These are phyloP conservation scores for Tylopilus plumbeoviolaceoides DNA, from an alignment of 768 basidiomycete genomes.

Conservation along the genomic window DNA sequence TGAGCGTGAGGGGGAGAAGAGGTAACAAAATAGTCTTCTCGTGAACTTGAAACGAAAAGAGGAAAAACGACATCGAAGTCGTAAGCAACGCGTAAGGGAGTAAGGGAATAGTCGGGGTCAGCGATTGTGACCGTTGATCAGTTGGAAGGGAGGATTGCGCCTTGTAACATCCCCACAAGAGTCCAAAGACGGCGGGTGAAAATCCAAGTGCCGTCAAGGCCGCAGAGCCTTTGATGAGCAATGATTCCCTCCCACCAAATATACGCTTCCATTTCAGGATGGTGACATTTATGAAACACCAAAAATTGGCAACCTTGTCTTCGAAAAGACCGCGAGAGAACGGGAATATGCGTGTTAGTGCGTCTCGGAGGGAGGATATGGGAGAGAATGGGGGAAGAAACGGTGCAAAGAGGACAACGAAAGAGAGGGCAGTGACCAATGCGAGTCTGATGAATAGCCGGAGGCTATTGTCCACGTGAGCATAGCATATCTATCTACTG, in stretches of 20 bases:
- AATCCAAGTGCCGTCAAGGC: conserved; percentile 69
- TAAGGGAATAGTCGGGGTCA: conserved; percentile 57
- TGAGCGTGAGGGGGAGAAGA: conserved; percentile 76
- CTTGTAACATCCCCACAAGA: conserved; percentile 37
- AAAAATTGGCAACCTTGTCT: conserved; percentile 96
- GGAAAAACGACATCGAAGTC: conserved; percentile 87
- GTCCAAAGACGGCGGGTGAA: conserved; percentile 51
- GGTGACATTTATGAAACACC: conserved; percentile 86
- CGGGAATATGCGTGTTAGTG: conserved; percentile 83
- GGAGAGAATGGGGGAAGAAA: conserved; percentile 71
- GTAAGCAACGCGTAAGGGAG: conserved; percentile 79
- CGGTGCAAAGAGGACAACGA: conserved; percentile 70
- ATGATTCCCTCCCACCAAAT: conserved; percentile 36
- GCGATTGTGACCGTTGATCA: conserved; percentile 10
- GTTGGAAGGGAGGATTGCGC: conserved; percentile 13
- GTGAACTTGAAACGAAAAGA: conserved; percentile 96
- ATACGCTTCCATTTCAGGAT: conserved; percentile 74
- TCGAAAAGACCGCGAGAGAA: conserved; percentile 89
- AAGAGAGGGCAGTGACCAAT: conserved; percentile 54
- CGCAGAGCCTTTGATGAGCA: conserved; percentile 65
- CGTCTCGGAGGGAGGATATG: conserved; percentile 47
- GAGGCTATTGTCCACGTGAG: conserved; percentile 25
- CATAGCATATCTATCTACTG: background rate
- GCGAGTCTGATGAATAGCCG: conserved; percentile 67
- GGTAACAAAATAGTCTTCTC: conserved; percentile 91